Evolutionary conservation across 345 rosid species (phyloP), one percentile per base, ranked within the genome.

Genomic region (Gossypium australe): DNA sequence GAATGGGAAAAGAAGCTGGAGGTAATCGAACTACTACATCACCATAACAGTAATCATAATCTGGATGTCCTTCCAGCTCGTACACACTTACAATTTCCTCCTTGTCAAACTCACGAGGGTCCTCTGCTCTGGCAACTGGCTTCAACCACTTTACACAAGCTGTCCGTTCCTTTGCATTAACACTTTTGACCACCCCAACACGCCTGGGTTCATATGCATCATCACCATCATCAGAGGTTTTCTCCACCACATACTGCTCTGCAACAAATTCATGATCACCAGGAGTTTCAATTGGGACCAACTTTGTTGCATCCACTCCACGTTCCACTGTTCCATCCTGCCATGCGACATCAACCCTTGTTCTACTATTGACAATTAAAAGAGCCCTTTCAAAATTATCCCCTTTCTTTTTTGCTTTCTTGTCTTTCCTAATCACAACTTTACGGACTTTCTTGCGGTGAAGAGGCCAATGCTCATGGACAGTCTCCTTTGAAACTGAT

Each of bases 251-350:
- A 25, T 60, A 60, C 64, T 60, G 64, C 64, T 25, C 64, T 10
- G 97, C 76, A 72, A 90, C 88, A 84, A 93, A 96, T 85, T 96
- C 99, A 72, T 93, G 98, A 86, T 96, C 98, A 79, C 98, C 98
- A 64, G 97, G 99, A 68, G 88, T 96, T 82, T 93, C 98, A 76
- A 96, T 86, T 67, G 99, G 97, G 84, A 92, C 86, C 87, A 93
- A 77, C 52, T 79, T 80, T 44, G 80, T 88, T 49, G 95, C 86
- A 73, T 81, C 83, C 70, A 91, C 75, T 45, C 86, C 85, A 67
- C 29, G 34, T 77, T 86, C 97, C 69, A 76, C 75, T 38, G 81
- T 86, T 70, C 99, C 97, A 80, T 92, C 97, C 76, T 96, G 99
- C 98, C 98, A 96, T 43, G 85, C 87, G 70, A 96, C 92, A 88